Conservation (phyloP, 2,329 filamentous ascomycete genomes). For the Ascosphaera acerosa region DNA sequence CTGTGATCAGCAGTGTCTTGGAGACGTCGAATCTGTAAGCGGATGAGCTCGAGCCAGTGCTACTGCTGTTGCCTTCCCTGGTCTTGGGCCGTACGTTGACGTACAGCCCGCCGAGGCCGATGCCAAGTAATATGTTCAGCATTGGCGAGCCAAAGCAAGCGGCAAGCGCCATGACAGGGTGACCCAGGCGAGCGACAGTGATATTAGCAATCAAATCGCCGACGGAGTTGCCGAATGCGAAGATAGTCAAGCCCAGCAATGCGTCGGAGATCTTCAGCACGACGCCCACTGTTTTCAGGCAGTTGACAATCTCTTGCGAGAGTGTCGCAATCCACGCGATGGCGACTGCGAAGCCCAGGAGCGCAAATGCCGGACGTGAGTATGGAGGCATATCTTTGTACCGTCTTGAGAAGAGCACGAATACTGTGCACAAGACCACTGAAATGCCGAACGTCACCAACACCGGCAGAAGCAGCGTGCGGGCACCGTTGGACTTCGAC, state of each 20-base stretch:
- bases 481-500: constrained; percentile 24
- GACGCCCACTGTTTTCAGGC: constrained; percentile 78
- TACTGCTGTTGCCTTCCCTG: constrained; percentile 55
- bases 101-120: constrained; percentile 73
- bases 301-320: constrained; percentile 81
- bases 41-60: constrained; percentile 26
- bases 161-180: constrained; percentile 83
- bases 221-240: constrained; percentile 85
- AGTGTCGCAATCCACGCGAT: constrained; percentile 95
- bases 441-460: constrained; percentile 44
- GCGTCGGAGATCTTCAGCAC: constrained; percentile 86
- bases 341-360: constrained; percentile 70
- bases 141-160: constrained; percentile 97
- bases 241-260: constrained; percentile 80
- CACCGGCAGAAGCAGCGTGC: constrained; percentile 29
- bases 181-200: constrained; percentile 76
- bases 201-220: constrained; percentile 88
- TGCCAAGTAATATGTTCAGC: constrained; percentile 87
- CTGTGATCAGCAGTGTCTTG: constrained; percentile 62
- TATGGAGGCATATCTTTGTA: constrained; percentile 36
- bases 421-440: constrained; percentile 34
- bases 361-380: constrained; percentile 57
- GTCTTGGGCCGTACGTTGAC: constrained; percentile 62
- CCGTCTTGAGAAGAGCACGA: constrained; percentile 38
- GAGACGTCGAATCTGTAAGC: constrained; percentile 62